Evolutionary conservation across 345 rosid species (phyloP), one percentile per base, ranked within the genome.

Genomic region (Citrus unshiu): DNA sequence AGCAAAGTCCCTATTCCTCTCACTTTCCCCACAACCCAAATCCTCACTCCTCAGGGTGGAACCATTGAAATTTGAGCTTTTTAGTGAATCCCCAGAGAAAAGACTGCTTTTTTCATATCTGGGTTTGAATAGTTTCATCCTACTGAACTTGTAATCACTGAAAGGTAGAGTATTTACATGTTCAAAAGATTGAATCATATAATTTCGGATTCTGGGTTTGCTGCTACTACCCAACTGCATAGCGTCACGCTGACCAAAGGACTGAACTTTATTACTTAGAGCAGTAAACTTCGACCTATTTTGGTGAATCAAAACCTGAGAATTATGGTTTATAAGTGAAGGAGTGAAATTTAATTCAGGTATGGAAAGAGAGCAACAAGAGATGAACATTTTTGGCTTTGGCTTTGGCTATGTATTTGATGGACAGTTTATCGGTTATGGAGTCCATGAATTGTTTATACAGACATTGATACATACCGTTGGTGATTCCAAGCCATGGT

Each of bases 131-230:
- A 46, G 27, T 60, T 64, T 69, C 68, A 68, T 39, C 66, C 59
- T 62, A 32, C 68, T 49, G 27, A 35, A 68, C 67, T 49, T 74
- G 72, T 7, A 24, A 70, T 25, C 58, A 27, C 7, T 5, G 60
- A 69, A 66, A 66, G 12, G 59, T 6, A 51, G 7, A n/a, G 30
- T 22, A 66, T 83, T 77, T 25, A 46, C 24, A 70, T 63, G 65
- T 21, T 58, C 43, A 49, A 43, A 60, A 67, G 81, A 51, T 10
- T 59, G 14, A 76, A 67, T 27, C 59, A 39, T 68, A 14, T 30
- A 75, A n/a, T 58, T 85, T 25, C 22, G 74, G 80, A 34, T 37
- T 83, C 63, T 35, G 77, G 76, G 67, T 77, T 56, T 59, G 76
- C 32, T 59, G 76, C 32, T 75, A 54, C n/a, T 71, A 56, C 79